Percentiles rank a stretch among this genome's conserved stretches.
phyloP scores from a whole-genome alignment of 2,329 filamentous ascomycete genomes.

The Mollisiaceae sp. region DNA sequence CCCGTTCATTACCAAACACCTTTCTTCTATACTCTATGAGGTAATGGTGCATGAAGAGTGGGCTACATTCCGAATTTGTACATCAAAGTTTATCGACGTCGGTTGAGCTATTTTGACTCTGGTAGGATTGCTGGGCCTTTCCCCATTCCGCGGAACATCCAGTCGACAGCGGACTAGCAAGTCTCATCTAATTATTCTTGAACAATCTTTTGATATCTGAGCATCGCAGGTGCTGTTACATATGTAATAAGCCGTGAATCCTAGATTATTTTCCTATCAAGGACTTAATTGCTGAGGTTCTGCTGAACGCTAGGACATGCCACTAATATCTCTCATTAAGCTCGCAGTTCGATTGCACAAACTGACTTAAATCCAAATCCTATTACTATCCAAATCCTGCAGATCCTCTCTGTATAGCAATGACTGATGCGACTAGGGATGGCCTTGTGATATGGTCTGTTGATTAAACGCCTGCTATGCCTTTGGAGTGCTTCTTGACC shows the following conservation, averaged over 20 bases:
- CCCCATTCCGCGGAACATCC: too few species aligned
- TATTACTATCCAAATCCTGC: background rate
- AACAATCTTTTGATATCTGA: too few species aligned
- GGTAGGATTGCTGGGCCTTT: too few species aligned
- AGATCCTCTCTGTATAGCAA: background rate
- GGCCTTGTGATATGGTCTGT: background rate
- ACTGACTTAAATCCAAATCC: background rate
- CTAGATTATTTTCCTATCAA: background rate
- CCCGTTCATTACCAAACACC: conserved; percentile 70
- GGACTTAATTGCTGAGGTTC: background rate
- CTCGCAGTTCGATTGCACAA: too few species aligned
- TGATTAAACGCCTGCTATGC: background rate
- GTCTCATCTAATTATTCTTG: too few species aligned
- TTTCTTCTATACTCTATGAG: conserved; percentile 53
- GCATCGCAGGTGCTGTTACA: too few species aligned
- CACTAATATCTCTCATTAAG: background rate
- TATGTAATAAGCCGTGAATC: too few species aligned
- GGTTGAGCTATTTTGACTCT: background rate
- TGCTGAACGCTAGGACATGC: background rate
- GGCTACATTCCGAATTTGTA: conserved; percentile 43
- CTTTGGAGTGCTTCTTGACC: background rate
- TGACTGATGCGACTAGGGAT: background rate
- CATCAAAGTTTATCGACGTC: background rate
- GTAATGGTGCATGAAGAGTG: conserved; percentile 68
- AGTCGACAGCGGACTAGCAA: too few species aligned